Evolutionary conservation across 1,139 yeast genomes (phyloP), one percentile per base, ranked within the genome.

Genomic region (Magnusiomyces starmeri): DNA sequence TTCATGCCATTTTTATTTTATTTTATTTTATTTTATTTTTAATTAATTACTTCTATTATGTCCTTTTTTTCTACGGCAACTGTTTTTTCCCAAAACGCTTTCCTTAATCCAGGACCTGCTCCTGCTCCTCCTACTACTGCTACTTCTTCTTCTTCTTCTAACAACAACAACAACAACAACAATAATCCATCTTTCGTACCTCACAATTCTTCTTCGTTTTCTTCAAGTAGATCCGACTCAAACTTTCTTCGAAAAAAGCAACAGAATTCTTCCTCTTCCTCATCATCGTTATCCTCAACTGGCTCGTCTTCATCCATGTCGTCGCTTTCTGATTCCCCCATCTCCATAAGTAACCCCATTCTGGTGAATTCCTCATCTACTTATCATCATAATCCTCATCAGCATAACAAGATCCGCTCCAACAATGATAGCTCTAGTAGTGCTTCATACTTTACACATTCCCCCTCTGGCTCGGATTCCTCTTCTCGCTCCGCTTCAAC

Each of bases 11-110:
- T n/a, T n/a, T n/a, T n/a, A n/a, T n/a, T n/a, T n/a, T n/a, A n/a
- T 83, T 84, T 85, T 85, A 92, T 88, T 81, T 65, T 12, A 41
- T 3, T 4, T 32, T 32, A n/a, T n/a, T 27, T 27, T 12, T 12
- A 8, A 8, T 32, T 32, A n/a, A 14, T 32, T 10, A 4, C n/a
- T 18, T 32, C 37, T 14, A 14, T 32, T 22, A 62, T 62, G 65
- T 60, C 65, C 18, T 63, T 56, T 56, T 63, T 64, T 40, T 53
- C 59, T 47, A 59, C 62, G 39, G 64, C 65, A 20, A 55, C 64
- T 35, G 64, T 57, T 52, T 64, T 59, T 54, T 61, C 66, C 12
- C 65, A 62, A 48, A 63, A 65, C 55, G 72, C 73, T 26, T 70
- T 70, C 53, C 53, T 65, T 57, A 64, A 66, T 54, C 73, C 73